Conservation (phyloP, 345 rosid genomes). For the Aethionema arabicum region DNA sequence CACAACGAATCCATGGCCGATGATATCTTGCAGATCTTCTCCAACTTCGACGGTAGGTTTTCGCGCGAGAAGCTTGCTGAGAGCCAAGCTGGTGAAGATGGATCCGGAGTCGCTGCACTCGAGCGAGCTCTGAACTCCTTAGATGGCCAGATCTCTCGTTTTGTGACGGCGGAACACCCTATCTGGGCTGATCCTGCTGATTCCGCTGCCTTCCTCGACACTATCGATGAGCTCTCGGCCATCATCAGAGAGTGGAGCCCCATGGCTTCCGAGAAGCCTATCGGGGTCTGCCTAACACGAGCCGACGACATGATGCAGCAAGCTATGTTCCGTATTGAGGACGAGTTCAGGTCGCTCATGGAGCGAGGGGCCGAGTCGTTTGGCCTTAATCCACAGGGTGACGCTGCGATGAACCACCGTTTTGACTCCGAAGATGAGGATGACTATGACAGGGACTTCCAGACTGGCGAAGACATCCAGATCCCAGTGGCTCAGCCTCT, state of each 20-base stretch:
- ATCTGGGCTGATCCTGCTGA: constrained; percentile 87
- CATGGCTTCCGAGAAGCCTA: constrained; percentile 47
- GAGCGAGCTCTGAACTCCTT: constrained; percentile 52
- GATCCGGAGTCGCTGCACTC: constrained; percentile 47
- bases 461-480: constrained; percentile 39
- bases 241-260: constrained; percentile 54
- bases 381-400: constrained; percentile 37
- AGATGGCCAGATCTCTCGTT: constrained; percentile 73
- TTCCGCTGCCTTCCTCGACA: constrained; percentile 68
- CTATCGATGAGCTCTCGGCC: constrained; percentile 66
- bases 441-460: constrained; percentile 39
- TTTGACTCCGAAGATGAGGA: constrained; percentile 56
- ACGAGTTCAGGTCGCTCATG: constrained; percentile 75
- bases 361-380: constrained; percentile 70
- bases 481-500: constrained; percentile 84
- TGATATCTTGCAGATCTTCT: constrained; percentile 88
- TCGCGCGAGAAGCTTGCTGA: constrained; percentile 76
- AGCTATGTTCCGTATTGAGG: constrained; percentile 78
- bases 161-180: constrained; percentile 57
- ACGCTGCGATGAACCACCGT: constrained; percentile 39
- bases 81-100: constrained; percentile 39
- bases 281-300: constrained; percentile 55
- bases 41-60: constrained; percentile 82
- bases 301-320: constrained; percentile 83
- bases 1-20: constrained; percentile 78